These are phyloP conservation scores for Oryza glumipatula DNA, from an alignment of 176 grass and related monocot genomes.

Conservation along the genomic window DNA sequence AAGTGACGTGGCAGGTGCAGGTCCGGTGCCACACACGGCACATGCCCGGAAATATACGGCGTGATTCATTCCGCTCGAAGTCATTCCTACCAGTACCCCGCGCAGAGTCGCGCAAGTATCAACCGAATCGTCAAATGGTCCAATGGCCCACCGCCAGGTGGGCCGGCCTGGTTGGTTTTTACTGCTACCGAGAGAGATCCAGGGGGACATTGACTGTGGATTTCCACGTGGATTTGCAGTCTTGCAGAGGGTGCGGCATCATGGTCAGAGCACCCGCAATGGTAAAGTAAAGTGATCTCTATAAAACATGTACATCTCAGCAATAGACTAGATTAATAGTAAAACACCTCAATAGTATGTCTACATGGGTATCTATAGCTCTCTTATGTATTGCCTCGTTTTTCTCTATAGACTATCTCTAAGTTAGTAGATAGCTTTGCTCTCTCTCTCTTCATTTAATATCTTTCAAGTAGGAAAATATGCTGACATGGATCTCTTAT, in stretches of 20 bases:
- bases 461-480: too few species aligned
- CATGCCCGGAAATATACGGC: not conserved
- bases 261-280: not conserved
- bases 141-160: not conserved
- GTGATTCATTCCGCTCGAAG: not conserved
- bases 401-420: too few species aligned
- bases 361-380: too few species aligned
- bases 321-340: too few species aligned
- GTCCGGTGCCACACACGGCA: not conserved
- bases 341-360: too few species aligned
- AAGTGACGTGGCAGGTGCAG: constrained; percentile 33
- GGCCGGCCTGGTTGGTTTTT: not conserved
- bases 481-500: too few species aligned
- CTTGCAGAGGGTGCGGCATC: not conserved
- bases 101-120: not conserved
- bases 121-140: not conserved
- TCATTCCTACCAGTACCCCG: too few species aligned
- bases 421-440: too few species aligned
- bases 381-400: too few species aligned
- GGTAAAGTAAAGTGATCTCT: too few species aligned
- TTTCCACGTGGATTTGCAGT: constrained; percentile 8
- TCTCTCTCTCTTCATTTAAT: too few species aligned
- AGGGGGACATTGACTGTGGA: not conserved
- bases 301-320: too few species aligned
- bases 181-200: not conserved